Percentiles rank a stretch among this genome's conserved stretches.
Evolutionary conservation across 2,329 filamentous ascomycete genomes (phyloP).

Genomic region (Fusarium sarcochroum): DNA sequence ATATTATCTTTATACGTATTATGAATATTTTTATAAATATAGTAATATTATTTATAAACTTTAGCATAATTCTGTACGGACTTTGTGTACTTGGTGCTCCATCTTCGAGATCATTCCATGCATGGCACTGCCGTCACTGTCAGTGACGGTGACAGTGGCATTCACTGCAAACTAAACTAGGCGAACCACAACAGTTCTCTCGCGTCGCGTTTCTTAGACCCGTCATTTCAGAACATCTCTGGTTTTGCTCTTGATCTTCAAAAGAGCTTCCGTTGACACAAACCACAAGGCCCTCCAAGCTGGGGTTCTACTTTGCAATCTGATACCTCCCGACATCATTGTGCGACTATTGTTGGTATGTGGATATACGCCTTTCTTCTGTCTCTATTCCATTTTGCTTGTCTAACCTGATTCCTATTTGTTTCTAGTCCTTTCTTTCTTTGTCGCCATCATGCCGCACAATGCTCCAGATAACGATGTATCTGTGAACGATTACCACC

Average conservation of each 20-base stretch:
- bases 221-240: background rate
- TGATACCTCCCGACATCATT: background rate
- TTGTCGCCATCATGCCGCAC: background rate
- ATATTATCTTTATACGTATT: no score
- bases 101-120: background rate
- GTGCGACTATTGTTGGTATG: background rate
- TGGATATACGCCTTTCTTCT: background rate
- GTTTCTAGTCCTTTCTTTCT: background rate
- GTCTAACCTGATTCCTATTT: background rate
- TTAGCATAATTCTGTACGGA: no score
- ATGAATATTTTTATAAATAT: no score
- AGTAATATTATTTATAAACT: no score
- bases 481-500: background rate
- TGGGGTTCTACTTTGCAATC: no score
- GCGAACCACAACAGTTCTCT: background rate
- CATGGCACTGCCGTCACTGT: background rate
- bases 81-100: background rate
- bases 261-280: background rate
- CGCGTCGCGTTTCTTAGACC: background rate
- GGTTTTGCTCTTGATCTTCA: background rate
- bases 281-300: no score
- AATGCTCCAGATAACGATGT: no score
- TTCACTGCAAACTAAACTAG: no score
- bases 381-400: background rate
- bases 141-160: background rate